Conservation (phyloP, 306 rosid species). For the Quercus dentata region DNA sequence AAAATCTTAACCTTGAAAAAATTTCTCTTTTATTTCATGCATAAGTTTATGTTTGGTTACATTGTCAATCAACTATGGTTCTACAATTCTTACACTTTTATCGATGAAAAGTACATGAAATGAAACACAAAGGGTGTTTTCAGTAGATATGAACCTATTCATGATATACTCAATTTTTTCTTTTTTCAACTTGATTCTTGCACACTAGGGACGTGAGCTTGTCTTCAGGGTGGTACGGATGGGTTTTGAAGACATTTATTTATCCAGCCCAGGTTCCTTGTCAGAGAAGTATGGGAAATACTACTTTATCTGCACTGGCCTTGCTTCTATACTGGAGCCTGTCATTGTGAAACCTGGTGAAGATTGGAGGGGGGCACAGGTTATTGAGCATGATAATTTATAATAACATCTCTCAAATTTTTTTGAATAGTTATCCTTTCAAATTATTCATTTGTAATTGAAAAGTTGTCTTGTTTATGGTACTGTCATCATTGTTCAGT, state of each 20-base stretch:
- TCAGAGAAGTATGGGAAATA: slow-evolving; percentile 75
- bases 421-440: neutral
- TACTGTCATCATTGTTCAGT: neutral
- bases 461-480: neutral
- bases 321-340: slow-evolving; percentile 84
- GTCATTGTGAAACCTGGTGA: slow-evolving; percentile 79
- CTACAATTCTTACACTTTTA: neutral
- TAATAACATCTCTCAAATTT: slow-evolving; percentile 1
- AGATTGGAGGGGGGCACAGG: slow-evolving; percentile 91
- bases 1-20: neutral
- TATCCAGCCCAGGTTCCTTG: slow-evolving; percentile 85
- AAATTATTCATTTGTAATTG: neutral
- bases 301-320: slow-evolving; percentile 91
- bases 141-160: neutral
- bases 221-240: slow-evolving; percentile 85
- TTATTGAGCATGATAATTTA: slow-evolving; percentile 93
- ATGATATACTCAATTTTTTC: neutral
- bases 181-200: neutral
- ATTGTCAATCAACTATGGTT: too few relatives aligned
- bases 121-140: neutral
- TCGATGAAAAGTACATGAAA: neutral
- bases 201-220: slow-evolving; percentile 71
- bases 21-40: neutral
- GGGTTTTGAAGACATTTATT: slow-evolving; percentile 91
- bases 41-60: neutral